Evolutionary conservation across 176 grass and related monocot genomes (phyloP).

Genomic region (sorghum (Sorghum bicolor)): Sorghum_bicolor_NCBIv3 NC_012870.2:60370501-60371000

Average conservation of each 20-base stretch:
- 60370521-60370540: not conserved
- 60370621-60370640: not conserved
- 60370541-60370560: not conserved
- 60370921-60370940: slow-evolving; percentile 33
- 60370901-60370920: not conserved
- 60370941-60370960: not conserved
- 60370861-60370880: not conserved
- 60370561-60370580: not conserved
- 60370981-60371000: not conserved
- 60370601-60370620: not conserved
- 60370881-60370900: not conserved
- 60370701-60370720: slow-evolving; percentile 1
- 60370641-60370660: no score
- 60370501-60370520: not conserved
- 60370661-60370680: not conserved
- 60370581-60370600: not conserved
- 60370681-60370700: not conserved
- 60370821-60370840: no score
- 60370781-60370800: not conserved
- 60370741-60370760: slow-evolving; percentile 15
- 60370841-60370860: not conserved
- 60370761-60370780: not conserved
- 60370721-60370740: slow-evolving; percentile 36
- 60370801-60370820: not conserved
- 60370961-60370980: not conserved